Evolutionary conservation across 306 rosid species (phyloP).

Genomic region (Vigna angularis): DNA sequence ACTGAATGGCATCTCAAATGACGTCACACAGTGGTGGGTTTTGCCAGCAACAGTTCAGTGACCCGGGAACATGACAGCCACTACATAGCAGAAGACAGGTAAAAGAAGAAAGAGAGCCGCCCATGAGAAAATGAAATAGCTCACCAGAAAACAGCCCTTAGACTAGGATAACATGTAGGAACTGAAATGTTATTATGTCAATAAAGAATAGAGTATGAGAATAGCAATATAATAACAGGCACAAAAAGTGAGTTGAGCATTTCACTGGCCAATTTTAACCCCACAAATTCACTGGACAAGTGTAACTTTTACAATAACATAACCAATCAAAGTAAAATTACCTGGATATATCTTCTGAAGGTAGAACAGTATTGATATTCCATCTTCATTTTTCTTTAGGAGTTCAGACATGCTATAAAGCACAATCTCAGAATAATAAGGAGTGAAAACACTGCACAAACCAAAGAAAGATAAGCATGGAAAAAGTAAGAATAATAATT

Average conservation of each 20-base stretch:
- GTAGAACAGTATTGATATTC: constrained; percentile 86
- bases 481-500: constrained; percentile 31
- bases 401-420: constrained; percentile 89
- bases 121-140: too few relatives aligned
- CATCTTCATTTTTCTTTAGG: constrained; percentile 90
- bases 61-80: too few relatives aligned
- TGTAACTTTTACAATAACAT: not conserved
- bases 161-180: too few relatives aligned
- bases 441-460: constrained; percentile 91
- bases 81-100: too few relatives aligned
- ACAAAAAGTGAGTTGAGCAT: not conserved
- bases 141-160: too few relatives aligned
- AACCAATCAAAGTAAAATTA: constrained; percentile 25
- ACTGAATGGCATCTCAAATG: too few relatives aligned
- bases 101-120: too few relatives aligned
- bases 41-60: too few relatives aligned
- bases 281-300: not conserved
- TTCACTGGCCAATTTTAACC: not conserved
- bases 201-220: too few relatives aligned
- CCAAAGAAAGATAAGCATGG: constrained; percentile 42
- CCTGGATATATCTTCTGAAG: constrained; percentile 95
- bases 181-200: too few relatives aligned
- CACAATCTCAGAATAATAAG: constrained; percentile 92
- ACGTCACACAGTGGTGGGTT: too few relatives aligned
- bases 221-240: too few relatives aligned